Conservation (phyloP, 306 rosid genomes). For the Trifolium repens region DNA sequence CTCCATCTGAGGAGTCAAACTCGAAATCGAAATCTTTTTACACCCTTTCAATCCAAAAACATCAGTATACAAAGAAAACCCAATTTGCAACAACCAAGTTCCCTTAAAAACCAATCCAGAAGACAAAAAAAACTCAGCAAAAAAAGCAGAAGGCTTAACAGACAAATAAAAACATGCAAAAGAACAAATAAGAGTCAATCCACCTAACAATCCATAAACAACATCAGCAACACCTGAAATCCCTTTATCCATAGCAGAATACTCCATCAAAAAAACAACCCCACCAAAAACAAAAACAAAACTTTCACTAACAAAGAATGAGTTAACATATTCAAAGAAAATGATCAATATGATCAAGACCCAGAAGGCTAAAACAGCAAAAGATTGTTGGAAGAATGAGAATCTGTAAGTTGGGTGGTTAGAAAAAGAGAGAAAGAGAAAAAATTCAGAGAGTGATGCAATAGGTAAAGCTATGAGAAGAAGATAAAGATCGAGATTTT, state of each 20-base stretch:
- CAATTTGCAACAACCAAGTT: slow-evolving; percentile 79
- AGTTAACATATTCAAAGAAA: slow-evolving; percentile 48
- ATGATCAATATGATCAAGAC: slow-evolving; percentile 55
- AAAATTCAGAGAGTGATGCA: slow-evolving; percentile 69
- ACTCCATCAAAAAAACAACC: slow-evolving; percentile 51
- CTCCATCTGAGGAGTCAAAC: slow-evolving; percentile 38
- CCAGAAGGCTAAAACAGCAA: slow-evolving; percentile 69
- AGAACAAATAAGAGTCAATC: slow-evolving; percentile 68
- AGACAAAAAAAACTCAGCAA: slow-evolving; percentile 76
- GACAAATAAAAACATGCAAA: slow-evolving; percentile 66
- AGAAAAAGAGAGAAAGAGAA: slow-evolving; percentile 66
- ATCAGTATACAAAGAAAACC: slow-evolving; percentile 75
- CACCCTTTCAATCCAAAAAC: slow-evolving; percentile 76
- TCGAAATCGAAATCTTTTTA: slow-evolving; percentile 48
- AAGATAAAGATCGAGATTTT: slow-evolving; percentile 65
- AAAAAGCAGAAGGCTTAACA: slow-evolving; percentile 62
- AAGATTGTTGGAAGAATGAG: slow-evolving; percentile 71
- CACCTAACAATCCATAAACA: slow-evolving; percentile 62
- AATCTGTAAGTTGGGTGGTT: slow-evolving; percentile 71
- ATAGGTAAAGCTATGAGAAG: slow-evolving; percentile 72
- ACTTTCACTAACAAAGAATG: slow-evolving; percentile 47
- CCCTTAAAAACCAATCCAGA: slow-evolving; percentile 78
- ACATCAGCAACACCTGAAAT: slow-evolving; percentile 60
- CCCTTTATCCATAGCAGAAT: slow-evolving; percentile 55
- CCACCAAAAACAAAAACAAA: slow-evolving; percentile 53